Percentiles rank a stretch among this genome's conserved stretches.
Evolutionary conservation across 75 land plant genomes (phyloP).

Genomic region (Gnetum montanum): DNA sequence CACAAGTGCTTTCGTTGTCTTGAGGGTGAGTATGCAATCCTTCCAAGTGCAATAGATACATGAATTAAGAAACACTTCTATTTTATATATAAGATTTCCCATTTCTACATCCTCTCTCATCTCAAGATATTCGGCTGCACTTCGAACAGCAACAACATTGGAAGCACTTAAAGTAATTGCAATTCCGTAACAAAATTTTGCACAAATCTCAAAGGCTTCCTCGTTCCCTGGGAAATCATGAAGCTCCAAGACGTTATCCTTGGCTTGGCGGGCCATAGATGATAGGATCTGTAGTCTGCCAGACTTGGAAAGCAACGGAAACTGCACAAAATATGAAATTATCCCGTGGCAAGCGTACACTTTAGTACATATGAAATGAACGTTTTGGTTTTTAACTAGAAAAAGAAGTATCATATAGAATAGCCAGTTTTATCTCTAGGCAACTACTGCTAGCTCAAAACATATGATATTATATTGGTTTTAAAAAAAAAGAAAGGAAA

Average conservation of each 20-base stretch:
- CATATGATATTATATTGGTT: too few species aligned
- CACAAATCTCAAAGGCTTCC: constrained; percentile 51
- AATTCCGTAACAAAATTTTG: constrained; percentile 77
- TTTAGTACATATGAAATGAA: too few species aligned
- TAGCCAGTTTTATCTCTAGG: too few species aligned
- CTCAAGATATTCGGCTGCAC: constrained; percentile 64
- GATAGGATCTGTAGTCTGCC: constrained; percentile 19
- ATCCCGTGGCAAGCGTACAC: too few species aligned
- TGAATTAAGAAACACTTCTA: constrained; percentile 53
- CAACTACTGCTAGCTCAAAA: too few species aligned
- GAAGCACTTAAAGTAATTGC: constrained; percentile 60
- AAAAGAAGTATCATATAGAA: too few species aligned
- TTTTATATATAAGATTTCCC: constrained; percentile 58
- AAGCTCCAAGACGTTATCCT: constrained; percentile 12
- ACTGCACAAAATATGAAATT: constrained; percentile 35
- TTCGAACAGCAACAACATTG: constrained; percentile 51
- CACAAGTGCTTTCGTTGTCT: constrained; percentile 29
- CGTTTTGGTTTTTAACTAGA: too few species aligned
- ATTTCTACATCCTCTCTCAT: constrained; percentile 53
- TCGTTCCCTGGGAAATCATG: constrained; percentile 56
- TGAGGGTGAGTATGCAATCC: constrained; percentile 59
- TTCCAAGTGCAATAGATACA: constrained; percentile 65
- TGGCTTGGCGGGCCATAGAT: constrained; percentile 14
- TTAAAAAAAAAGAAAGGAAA: too few species aligned
- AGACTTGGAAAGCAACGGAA: constrained; percentile 43